Base-by-base conservation (phyloP, 352 stramenopile genomes). In the Pythium plurisporium region DNA sequence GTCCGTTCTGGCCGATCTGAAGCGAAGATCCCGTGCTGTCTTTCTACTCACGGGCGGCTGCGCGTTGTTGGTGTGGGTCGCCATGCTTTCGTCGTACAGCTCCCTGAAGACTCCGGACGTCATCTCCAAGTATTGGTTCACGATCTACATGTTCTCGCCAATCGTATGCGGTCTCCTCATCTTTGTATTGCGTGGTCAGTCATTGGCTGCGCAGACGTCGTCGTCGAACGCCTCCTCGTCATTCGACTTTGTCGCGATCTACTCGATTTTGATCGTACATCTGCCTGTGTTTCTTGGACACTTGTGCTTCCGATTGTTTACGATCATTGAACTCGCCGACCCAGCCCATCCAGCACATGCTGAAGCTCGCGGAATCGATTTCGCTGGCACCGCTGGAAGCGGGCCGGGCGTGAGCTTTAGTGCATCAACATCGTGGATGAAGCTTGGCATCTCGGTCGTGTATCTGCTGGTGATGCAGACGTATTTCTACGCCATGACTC, bases 401-500 rank as follows among this genome's bases (percentile, higher is more conserved):
- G 48, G 42, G n/a, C 47, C 15, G 15, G 59, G 29, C 7, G 38
- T 58, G 9, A 65, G 45, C 43, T 57, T 61, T n/a, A 68, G 53
- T 17, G 42, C 70, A 0, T 56, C 72, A 12, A 75, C 76, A n/a
- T 84, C 77, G 40, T 87, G 74, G 73, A 67, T 91, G 9, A 91
- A 94, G 47, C 67, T 94, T 29, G 74, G 57, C 23, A 74, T 92
- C 41, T 92, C 84, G 14, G 70, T 89, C 30, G 48, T 92, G 25
- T 94, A 85, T 56, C 52, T 94, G 29, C 53, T 89, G 22, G 49
- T 89, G 9, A 92, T 94, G 85, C 85, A 94, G 61, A 69, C 73
- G 30, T 94, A 93, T 52, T 92, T 94, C 49, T 89, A 89, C 37
- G 73, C 89, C 23, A 84, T 94, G 57, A 91, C 82, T 22, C 64